Evolutionary conservation across 139 green algal genomes (phyloP), one percentile per base, ranked within the genome.

Genomic region (Chlamydomonas incerta): DNA sequence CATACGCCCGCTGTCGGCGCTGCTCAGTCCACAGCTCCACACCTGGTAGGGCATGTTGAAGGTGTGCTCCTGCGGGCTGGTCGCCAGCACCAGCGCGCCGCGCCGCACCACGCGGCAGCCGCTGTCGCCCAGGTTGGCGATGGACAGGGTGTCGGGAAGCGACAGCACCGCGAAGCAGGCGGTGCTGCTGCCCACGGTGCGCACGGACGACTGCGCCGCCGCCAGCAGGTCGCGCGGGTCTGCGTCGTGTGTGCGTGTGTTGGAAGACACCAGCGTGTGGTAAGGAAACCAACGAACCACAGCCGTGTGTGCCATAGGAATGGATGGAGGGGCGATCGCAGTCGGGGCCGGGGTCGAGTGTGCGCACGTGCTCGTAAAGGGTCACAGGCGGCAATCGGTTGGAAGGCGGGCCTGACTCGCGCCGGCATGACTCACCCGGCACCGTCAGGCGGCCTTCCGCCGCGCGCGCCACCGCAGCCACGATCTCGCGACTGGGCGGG

Each of bases 31-130:
- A 11, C 26, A 23, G 18, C 17, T 11, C 24, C 60, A 23, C 60
- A 67, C 86, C 92, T 98, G 96, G 90, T 94, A 99, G 4, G 97
- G 97, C 90, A 96, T 98, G 91, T 99, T 99, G 91, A 98, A 99
- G 35, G 87, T 81, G 90, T 99, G 98, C 93, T 99, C 94, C 91
- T 98, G 95, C 55, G 41, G 1, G 26, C 68, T 87, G 26, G 92
- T 97, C 31, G 90, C 88, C 67, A 95, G 94, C 3, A 93, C 83
- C 65, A 96, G 82, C 13, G 89, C 24, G 0, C 89, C 90, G 14
- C 86, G 83, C 3, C 96, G 85, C 15, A 98, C 58, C n/a, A 98
- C 67, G 20, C 88, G 81, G 28, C 95, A 81, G 46, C 94, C 94
- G 70, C 89, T 93, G 89, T 98, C 96, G 4, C 96, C 96, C 71